Evolutionary conservation across 768 basidiomycete genomes (phyloP).

Genomic region (Pisolithus orientalis): DNA sequence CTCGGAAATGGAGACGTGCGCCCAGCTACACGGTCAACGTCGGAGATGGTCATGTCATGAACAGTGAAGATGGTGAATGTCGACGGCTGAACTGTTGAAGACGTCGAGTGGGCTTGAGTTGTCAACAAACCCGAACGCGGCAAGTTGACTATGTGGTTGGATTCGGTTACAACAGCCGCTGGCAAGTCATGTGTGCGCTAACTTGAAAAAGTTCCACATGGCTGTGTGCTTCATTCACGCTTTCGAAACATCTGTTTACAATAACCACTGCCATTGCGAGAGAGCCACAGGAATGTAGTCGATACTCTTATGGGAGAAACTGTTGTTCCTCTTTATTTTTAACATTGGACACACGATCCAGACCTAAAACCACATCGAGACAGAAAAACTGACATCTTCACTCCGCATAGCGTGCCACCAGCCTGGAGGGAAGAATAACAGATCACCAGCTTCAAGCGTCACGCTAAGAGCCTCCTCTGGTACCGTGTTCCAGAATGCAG

Average conservation of each 20-base stretch:
- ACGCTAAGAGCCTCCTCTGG: slow-evolving; percentile 53
- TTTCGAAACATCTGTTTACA: no score
- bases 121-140: slow-evolving; percentile 14
- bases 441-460: slow-evolving; percentile 73
- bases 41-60: slow-evolving; percentile 23
- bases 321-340: no score
- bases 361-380: slow-evolving; percentile 85
- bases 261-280: neutral
- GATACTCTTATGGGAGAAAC: no score
- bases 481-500: slow-evolving; percentile 52
- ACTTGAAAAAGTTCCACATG: no score
- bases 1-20: slow-evolving; percentile 24
- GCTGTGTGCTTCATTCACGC: no score
- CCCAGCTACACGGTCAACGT: slow-evolving; percentile 23
- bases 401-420: slow-evolving; percentile 95
- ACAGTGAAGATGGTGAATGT: neutral
- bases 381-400: slow-evolving; percentile 76
- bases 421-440: slow-evolving; percentile 83
- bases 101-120: slow-evolving; percentile 15
- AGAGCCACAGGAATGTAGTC: neutral
- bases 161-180: slow-evolving; percentile 23
- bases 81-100: slow-evolving; percentile 12
- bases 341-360: slow-evolving; percentile 13
- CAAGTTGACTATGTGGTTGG: slow-evolving; percentile 5
- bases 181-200: neutral